phyloP scores from a whole-genome alignment of 169 alveolate genomes.

The Hepatocystis sp. region DNA sequence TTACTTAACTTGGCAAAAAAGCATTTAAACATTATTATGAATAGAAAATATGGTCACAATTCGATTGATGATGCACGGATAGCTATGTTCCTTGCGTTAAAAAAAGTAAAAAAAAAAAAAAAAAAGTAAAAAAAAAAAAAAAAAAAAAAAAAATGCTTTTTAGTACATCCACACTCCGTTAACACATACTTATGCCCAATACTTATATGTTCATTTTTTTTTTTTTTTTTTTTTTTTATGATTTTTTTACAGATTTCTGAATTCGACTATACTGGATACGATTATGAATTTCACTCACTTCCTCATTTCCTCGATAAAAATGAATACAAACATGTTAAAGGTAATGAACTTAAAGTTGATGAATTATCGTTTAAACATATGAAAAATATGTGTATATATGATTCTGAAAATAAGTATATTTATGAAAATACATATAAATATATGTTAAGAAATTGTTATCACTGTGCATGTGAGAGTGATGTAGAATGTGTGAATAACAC shows the following conservation, averaged over 20 bases:
- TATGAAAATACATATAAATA: slow-evolving; percentile 26
- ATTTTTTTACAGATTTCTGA: slow-evolving; percentile 27
- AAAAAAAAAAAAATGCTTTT: too few relatives aligned
- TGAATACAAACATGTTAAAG: slow-evolving; percentile 3
- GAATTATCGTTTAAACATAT: slow-evolving; percentile 12
- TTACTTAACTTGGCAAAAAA: slow-evolving; percentile 49
- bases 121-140: too few relatives aligned
- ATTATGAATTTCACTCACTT: slow-evolving; percentile 14
- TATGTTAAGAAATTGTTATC: slow-evolving; percentile 21
- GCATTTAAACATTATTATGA: slow-evolving; percentile 71
- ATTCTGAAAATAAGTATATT: slow-evolving; percentile 51
- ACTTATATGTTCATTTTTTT: background rate
- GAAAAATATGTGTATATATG: slow-evolving; percentile 57
- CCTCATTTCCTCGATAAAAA: slow-evolving; percentile 14
- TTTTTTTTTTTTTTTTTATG: background rate
- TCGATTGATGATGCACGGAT: slow-evolving; percentile 78
- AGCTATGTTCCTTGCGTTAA: slow-evolving; percentile 78
- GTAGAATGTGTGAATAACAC: slow-evolving; percentile 51
- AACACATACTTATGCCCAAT: too few relatives aligned
- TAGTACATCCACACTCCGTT: too few relatives aligned
- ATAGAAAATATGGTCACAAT: slow-evolving; percentile 77
- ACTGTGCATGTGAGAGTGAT: slow-evolving; percentile 66
- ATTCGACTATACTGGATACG: slow-evolving; percentile 7
- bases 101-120: slow-evolving; percentile 63
- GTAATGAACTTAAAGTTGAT: slow-evolving; percentile 11